Base-by-base conservation (phyloP, 306 rosid species). In the Lagenaria siceraria region DNA sequence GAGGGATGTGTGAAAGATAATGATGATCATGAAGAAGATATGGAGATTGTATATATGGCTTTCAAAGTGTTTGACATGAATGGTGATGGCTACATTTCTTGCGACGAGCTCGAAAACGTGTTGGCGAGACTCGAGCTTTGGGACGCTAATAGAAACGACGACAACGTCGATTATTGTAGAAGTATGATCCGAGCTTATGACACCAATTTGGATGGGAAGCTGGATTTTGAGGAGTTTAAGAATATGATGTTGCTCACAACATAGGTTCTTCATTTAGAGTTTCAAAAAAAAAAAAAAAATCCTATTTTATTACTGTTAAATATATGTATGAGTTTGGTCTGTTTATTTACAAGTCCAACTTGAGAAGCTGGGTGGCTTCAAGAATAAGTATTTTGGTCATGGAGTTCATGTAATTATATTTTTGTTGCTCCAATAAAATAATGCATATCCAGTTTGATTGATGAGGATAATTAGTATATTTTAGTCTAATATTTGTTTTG, bases 211-310 rank as follows among this genome's bases (percentile, higher is more conserved):
- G 98, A 89, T 43, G 96, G 98, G 0, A 81, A 62, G 18, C 95
- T 93, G 77, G 96, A 93, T 87, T 90, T 93, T 42, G 85, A 93
- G 69, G 98, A 93, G 78, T 93, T 93, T 78, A 93, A 87, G 85
- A 87, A 70, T 75, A 93, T 93, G 98, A 93, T 93, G 93, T 60
- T 85, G 62, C 86, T 66, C 55, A 74, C 88, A 54, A 82, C n/a
- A 6, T 51, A 51, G 8, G 8, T 66, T 65, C 85, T 13, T 89
- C 69, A 6, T 56, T 24, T 59, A 24, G 35, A 31, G 22, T 14
- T 6, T 3, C 1, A 46, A 4, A 46, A 46, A 46, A 46, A 12
- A 46, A 12, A 43, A 43, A 10, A 10, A 10, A 10, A 10, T 5
- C 17, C 52, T 46, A 3, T 46, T 17, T 13, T 46, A 46, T 46